Evolutionary conservation across 768 basidiomycete genomes (phyloP).

Genomic region (Leccinum aurantiacum): DNA sequence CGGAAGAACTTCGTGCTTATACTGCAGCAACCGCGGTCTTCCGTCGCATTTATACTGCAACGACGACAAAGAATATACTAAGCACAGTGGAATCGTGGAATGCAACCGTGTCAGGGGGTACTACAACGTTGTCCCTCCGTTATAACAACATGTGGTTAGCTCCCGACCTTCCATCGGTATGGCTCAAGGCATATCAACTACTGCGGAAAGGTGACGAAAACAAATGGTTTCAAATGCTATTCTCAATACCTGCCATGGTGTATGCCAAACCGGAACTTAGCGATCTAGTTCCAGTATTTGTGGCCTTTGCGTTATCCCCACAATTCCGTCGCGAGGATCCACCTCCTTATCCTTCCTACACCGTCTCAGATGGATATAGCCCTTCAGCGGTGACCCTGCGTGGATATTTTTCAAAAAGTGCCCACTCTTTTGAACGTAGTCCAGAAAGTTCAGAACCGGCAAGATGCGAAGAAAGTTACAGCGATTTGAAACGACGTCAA

Average conservation of each 20-base stretch:
- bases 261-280: neutral
- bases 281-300: neutral
- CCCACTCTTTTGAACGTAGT: no score
- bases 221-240: neutral
- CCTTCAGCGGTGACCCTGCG: constrained; percentile 1
- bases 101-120: neutral
- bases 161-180: constrained; percentile 16
- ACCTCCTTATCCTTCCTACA: constrained; percentile 13
- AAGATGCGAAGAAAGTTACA: neutral
- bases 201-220: constrained; percentile 12
- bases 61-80: neutral
- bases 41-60: neutral
- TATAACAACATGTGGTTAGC: constrained; percentile 30
- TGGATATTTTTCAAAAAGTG: neutral
- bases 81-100: constrained; percentile 2
- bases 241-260: neutral
- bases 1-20: constrained; percentile 8
- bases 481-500: neutral
- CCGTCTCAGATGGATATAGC: constrained; percentile 7
- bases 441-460: no score
- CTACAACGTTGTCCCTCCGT: neutral
- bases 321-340: constrained; percentile 9
- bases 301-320: constrained; percentile 29
- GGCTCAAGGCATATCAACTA: constrained; percentile 29
- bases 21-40: constrained; percentile 4